phyloP scores from a whole-genome alignment of 352 stramenopile species.

The Globisporangium apiculatum region DNA sequence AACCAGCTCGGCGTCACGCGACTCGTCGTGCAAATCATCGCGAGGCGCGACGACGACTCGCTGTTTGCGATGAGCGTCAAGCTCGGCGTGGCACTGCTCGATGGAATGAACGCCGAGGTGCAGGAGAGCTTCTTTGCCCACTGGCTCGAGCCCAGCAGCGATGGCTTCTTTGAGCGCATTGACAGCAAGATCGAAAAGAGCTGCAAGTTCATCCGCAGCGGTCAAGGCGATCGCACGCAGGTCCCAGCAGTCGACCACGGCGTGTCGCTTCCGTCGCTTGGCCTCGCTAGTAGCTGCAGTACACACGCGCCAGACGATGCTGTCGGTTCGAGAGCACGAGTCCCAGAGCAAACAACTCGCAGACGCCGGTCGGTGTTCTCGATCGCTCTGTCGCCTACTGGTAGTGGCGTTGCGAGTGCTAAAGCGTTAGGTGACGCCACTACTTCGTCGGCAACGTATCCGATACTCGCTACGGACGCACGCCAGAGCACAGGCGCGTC shows the following conservation, averaged over 20 bases:
- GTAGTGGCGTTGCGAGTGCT: too few species aligned
- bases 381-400: conserved; percentile 1
- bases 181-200: conserved; percentile 40
- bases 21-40: conserved; percentile 59
- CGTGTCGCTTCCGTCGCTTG: background rate
- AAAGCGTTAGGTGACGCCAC: too few species aligned
- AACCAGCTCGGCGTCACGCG: conserved; percentile 53
- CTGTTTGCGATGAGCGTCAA: conserved; percentile 53
- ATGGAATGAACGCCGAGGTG: conserved; percentile 74
- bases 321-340: too few species aligned
- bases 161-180: conserved; percentile 46
- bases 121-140: conserved; percentile 59
- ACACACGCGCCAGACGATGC: too few species aligned
- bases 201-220: conserved; percentile 29
- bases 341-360: too few species aligned
- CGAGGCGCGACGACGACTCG: conserved; percentile 39
- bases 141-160: conserved; percentile 26
- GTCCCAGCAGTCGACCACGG: too few species aligned
- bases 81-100: conserved; percentile 55
- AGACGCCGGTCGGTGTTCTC: background rate
- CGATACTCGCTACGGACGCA: conserved; percentile 2
- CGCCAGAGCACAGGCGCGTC: conserved; percentile 17
- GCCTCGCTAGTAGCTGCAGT: too few species aligned
- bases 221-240: conserved; percentile 17
- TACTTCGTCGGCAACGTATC: background rate